A percentile compares a stretch with the other conserved stretches of the same genome.
Evolutionary conservation across 768 basidiomycete species (phyloP).

Genomic region (Naematelia encephala): DNA sequence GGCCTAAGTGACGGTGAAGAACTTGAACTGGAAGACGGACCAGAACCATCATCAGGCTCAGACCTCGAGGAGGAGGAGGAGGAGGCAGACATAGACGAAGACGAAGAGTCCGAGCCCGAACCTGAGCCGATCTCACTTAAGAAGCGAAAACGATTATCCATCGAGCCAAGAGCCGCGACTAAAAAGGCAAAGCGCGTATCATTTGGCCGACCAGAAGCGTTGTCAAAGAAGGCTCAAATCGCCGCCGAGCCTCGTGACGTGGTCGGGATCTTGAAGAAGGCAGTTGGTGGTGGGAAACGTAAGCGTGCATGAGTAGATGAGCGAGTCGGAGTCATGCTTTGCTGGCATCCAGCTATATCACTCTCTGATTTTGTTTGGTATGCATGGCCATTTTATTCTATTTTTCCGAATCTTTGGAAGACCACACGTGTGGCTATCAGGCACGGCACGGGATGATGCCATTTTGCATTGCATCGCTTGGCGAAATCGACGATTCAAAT

Average conservation of each 20-base stretch:
- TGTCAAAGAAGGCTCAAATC: slow-evolving; percentile 4
- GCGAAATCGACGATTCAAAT: too few species aligned
- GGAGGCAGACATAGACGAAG: slow-evolving; percentile 55
- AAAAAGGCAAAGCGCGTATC: slow-evolving; percentile 36
- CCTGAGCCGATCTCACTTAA: slow-evolving; percentile 20
- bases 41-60: slow-evolving; percentile 46
- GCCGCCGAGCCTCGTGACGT: background rate
- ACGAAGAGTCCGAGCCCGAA: slow-evolving; percentile 35
- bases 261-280: slow-evolving; percentile 6
- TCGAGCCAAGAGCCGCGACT: slow-evolving; percentile 1
- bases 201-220: slow-evolving; percentile 18
- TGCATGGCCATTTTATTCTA: too few species aligned
- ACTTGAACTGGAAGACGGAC: slow-evolving; percentile 34
- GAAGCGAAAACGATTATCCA: slow-evolving; percentile 30
- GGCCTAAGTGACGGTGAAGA: slow-evolving; percentile 32
- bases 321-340: too few species aligned
- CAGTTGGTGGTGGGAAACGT: background rate
- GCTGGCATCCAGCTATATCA: too few species aligned
- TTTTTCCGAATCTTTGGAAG: too few species aligned
- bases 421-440: too few species aligned
- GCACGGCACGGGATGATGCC: too few species aligned
- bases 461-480: too few species aligned
- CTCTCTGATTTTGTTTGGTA: too few species aligned
- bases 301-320: slow-evolving; percentile 1
- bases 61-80: slow-evolving; percentile 54